Percentiles rank a stretch among this genome's conserved stretches.
phyloP scores from a whole-genome alignment of 2,329 filamentous ascomycete species.

The Xylariaceae sp. region DNA sequence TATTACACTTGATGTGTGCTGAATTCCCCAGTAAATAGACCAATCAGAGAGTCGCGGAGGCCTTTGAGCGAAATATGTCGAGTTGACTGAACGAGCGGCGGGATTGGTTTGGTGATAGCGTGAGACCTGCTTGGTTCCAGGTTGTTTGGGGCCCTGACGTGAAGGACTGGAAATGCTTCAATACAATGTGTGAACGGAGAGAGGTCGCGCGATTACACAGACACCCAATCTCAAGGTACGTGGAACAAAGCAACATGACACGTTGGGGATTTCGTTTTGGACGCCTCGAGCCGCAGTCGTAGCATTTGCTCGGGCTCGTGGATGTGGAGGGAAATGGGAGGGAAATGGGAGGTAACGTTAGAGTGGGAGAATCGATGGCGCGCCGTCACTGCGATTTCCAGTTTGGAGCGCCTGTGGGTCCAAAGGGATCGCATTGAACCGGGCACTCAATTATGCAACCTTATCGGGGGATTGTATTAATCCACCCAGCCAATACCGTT shows the following conservation, averaged over 20 bases:
- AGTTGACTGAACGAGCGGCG: not conserved
- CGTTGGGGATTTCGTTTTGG: not conserved
- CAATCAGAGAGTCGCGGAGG: not conserved
- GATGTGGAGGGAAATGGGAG: not conserved
- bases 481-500: too few species aligned
- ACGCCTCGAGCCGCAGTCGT: too few species aligned
- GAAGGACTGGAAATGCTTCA: not conserved
- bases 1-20: not conserved
- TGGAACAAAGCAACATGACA: conserved; percentile 3
- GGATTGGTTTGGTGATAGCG: not conserved
- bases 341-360: not conserved
- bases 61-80: not conserved
- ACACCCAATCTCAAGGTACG: not conserved
- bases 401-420: too few species aligned
- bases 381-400: too few species aligned
- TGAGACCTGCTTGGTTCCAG: not conserved
- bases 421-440: too few species aligned
- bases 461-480: too few species aligned
- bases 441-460: too few species aligned
- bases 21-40: not conserved
- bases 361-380: not conserved
- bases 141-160: not conserved
- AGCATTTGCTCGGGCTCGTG: not conserved
- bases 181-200: not conserved
- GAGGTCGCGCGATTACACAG: not conserved